A percentile compares a stretch with the other conserved stretches of the same genome.
Evolutionary conservation across 345 rosid genomes (phyloP).

Genomic region (Populus alba): DNA sequence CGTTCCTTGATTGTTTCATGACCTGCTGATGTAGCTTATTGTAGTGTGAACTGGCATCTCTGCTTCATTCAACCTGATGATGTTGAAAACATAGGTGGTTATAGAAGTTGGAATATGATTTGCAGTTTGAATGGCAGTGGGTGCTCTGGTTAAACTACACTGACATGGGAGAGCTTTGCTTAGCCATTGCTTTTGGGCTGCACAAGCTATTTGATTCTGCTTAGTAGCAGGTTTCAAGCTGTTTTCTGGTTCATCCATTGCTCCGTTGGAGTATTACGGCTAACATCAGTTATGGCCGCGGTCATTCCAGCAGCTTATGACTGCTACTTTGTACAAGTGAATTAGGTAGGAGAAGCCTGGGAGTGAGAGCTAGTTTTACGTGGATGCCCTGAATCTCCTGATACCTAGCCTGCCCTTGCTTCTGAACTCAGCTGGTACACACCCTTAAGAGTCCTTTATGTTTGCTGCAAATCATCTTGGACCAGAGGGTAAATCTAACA

Average conservation of each 20-base stretch:
- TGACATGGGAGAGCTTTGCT: neutral
- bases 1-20: conserved; percentile 10
- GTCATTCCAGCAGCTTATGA: neutral
- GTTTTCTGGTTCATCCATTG: no score
- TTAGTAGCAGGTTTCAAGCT: no score
- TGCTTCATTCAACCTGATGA: conserved; percentile 20
- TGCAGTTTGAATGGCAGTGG: neutral
- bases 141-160: neutral
- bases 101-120: neutral
- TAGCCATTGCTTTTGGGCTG: neutral
- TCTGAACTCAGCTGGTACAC: neutral
- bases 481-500: neutral
- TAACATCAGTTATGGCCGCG: no score
- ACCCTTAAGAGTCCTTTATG: neutral
- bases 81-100: conserved; percentile 14
- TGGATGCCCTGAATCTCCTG: neutral
- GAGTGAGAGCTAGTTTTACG: neutral
- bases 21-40: conserved; percentile 17
- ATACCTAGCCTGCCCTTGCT: neutral
- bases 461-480: neutral
- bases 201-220: neutral
- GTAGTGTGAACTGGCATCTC: conserved; percentile 15
- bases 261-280: no score
- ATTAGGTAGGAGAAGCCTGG: neutral
- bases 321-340: neutral